Base-by-base conservation (phyloP, 2,329 filamentous ascomycete species). In the Fusarium proliferatum region DNA sequence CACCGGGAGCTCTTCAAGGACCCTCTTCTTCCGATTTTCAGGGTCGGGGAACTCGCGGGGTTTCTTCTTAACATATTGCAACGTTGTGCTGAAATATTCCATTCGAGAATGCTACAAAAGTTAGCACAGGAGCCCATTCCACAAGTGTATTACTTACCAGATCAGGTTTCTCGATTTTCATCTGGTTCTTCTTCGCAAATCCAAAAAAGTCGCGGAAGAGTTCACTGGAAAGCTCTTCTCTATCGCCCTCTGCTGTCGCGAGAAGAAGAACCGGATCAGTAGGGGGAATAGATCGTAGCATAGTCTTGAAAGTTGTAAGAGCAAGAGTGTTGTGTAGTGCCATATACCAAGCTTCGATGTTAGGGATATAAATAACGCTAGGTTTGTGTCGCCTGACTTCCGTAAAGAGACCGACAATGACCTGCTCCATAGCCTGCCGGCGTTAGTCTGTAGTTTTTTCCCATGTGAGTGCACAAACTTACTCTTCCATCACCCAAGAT, bases 381-480 rank as follows among this genome's bases (percentile, higher is more conserved):
- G 96, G 96, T 81, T 97, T 98, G 80, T 98, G 95, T 42, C 95
- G 91, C 81, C 96, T 94, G 42, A 97, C 94, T 84, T 98, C 96
- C 2, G 94, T 91, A 79, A 99, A 98, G 12, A 97, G 87, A 74
- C 95, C 92, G 17, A 97, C 94, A 72, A 99, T 91, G 15, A 95
- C 94, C 75, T 96, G 93, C 84, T 98, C 96, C 21, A 93, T 89
- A 3, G 94, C 91, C 85, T 90, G 68, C 45, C 39, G 36, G 17
- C 17, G 74, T 80, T 68, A 81, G 78, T 59, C 71, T 51, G 26
- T 30, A 23, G 39, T 16, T 17, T 30, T 16, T 17, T 30, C 38
- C 6, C 36, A n/a, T 34, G 39, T 17, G 9, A n/a, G 30, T 9
- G 30, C 5, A 45, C 34, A 69, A 28, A 84, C 88, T 84, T 85